phyloP scores from a whole-genome alignment of 116 monocot species.

The Posidonia oceanica region DNA sequence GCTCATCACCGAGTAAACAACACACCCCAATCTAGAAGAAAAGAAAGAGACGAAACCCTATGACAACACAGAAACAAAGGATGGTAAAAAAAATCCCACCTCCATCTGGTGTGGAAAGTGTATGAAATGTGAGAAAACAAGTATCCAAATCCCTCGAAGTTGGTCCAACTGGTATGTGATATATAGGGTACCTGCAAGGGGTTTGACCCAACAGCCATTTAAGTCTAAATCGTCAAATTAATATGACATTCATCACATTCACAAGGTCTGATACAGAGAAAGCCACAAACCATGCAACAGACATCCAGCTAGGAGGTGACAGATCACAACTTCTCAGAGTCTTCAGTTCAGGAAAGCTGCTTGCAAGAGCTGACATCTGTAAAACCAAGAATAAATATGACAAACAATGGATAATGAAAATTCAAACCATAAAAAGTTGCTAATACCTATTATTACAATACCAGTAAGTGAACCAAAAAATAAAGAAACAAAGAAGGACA shows the following conservation, averaged over 20 bases:
- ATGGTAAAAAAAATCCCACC: too few species aligned
- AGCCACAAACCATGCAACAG: slow-evolving; percentile 52
- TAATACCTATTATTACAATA: too few species aligned
- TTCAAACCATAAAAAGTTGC: too few species aligned
- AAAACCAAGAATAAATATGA: slow-evolving; percentile 1
- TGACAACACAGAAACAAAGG: too few species aligned
- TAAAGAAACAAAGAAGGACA: too few species aligned
- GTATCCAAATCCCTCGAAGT: slow-evolving; percentile 73
- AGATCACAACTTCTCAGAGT: slow-evolving; percentile 59
- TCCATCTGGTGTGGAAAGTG: slow-evolving; percentile 29
- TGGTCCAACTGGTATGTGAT: slow-evolving; percentile 79
- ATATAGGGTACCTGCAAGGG: slow-evolving; percentile 79
- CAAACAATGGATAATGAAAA: too few species aligned
- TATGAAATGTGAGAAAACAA: slow-evolving; percentile 87
- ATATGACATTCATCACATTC: neutral
- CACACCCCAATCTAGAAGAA: too few species aligned
- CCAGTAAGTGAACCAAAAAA: too few species aligned
- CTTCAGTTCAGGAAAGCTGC: slow-evolving; percentile 46
- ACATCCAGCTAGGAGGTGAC: slow-evolving; percentile 56
- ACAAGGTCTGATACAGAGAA: neutral
- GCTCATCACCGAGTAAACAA: too few species aligned
- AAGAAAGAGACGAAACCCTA: too few species aligned
- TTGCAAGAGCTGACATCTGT: slow-evolving; percentile 24
- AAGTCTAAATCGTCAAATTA: neutral
- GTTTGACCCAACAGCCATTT: neutral